Evolutionary conservation across 2,329 filamentous ascomycete species (phyloP), one percentile per base, ranked within the genome.

Genomic region (Dothideomycetes sp.): DNA sequence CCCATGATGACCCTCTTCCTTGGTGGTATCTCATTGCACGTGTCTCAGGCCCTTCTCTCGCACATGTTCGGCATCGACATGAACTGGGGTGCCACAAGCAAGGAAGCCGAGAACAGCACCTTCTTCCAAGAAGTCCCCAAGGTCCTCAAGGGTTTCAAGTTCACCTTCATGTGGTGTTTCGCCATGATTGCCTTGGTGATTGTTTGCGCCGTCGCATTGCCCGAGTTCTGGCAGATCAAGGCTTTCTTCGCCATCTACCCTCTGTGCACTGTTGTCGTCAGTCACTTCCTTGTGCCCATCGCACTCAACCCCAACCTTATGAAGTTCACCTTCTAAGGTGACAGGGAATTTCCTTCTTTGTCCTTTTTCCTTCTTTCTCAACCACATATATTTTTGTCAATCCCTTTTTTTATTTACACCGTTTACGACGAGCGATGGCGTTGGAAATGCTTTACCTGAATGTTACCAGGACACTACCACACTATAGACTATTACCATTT

Each of bases 241-340:
- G 55, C 65, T 40, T 73, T 81, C 49, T 69, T 73, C 11, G 72
- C 76, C 41, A 76, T 82, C 54, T 76, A 67, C 50, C 77, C 78
- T 16, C 56, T 81, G 17, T 59, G 58, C 16, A 67, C 64, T 27
- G 61, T 75, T 25, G 61, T 78, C 9, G 57, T 67, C 31, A 65
- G 64, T 25, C 74, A 80, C 53, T 74, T 78, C 53, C 56, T 74
- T 28, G 56, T 79, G 44, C 76, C 76, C 8, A 68, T 81, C 34
- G 65, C 67, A 43, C 58, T 80, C 46, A 80, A 80, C 50, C 77
- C 77, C 15, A 74, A 73, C 36, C 54, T 80, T 61, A 80, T 81
- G 75, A 66, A 70, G 54, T 76, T 78, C 52, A 74, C 70, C 31
- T 78, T 69, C 65, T 78, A 65, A 43, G 29, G 18, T 15, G 15